Base-by-base conservation (phyloP, 352 stramenopile genomes). In the Phytophthora kernoviae region DNA sequence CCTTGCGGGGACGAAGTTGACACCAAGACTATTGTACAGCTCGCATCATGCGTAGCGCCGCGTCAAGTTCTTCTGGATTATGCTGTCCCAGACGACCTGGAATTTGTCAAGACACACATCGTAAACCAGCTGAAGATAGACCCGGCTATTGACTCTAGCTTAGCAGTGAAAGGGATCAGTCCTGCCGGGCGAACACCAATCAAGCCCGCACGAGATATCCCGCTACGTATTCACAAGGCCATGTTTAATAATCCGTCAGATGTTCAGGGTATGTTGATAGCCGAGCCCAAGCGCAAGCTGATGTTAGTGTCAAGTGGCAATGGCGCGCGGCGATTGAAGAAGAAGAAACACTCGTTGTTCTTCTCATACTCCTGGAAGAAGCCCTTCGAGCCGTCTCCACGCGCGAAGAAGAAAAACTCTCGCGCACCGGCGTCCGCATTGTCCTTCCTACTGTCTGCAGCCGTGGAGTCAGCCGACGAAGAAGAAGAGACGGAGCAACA, bases 291-390 rank as follows among this genome's bases (percentile, higher is more conserved):
- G 54, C 81, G 85, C n/a, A 94, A 93, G 50, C 54, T 93, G 17
- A 77, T 94, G 66, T 64, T 92, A 6, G 79, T 96, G 0, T 87
- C 85, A 7, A 72, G 53, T 33, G 75, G 77, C 8, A 91, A 82
- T 24, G 87, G 81, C 9, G 76, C 78, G 4, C 70, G 87, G 5
- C 80, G 87, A 11, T 58, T 96, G 20, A 96, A 94, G 56, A 96
- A 96, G 67, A 93, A 93, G 56, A 84, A 85, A n/a, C 87, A 96
- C 67, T 69, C 75, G 22, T 63, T 96, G 8, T 79, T 76, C 18
- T 94, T 90, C 53, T 79, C 81, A 40, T 88, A 84, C 36, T 85
- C 85, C 15, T 96, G 87, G 87, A 93, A 96, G 59, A 93, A 94
- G 37, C 74, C 68, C 9, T 54, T 85, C 11, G 77, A 93, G 33